A percentile compares a stretch with the other conserved stretches of the same genome.
These are phyloP conservation scores for Chlorella sp. DNA, from an alignment of 139 green algal genomes.

Conservation along the genomic window DNA sequence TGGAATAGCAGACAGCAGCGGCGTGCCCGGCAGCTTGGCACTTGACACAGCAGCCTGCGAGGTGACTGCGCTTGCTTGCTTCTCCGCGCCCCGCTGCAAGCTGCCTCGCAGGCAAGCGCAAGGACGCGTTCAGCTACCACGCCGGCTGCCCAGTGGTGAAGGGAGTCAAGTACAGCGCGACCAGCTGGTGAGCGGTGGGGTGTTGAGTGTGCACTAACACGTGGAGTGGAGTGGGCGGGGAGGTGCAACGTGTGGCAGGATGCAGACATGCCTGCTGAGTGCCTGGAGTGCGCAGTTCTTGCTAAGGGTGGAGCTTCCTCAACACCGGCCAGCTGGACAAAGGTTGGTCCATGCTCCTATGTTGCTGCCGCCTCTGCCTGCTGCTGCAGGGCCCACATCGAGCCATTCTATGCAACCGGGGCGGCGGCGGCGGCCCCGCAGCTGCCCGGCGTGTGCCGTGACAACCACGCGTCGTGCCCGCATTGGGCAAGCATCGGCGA, in stretches of 20 bases:
- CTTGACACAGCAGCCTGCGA: background rate
- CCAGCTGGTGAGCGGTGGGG: background rate
- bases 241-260: no score
- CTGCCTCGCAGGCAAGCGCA: background rate
- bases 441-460: background rate
- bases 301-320: background rate
- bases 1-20: no score
- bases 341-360: background rate
- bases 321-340: no score
- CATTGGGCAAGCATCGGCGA: constrained; percentile 5
- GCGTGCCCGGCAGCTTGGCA: no score
- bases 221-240: no score
- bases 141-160: constrained; percentile 43
- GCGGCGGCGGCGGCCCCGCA: background rate
- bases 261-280: no score
- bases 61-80: background rate
- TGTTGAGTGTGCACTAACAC: background rate
- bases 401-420: background rate
- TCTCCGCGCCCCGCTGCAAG: no score
- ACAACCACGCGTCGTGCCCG: constrained; percentile 14
- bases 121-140: constrained; percentile 16
- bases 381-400: background rate
- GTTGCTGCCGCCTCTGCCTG: background rate
- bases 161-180: constrained; percentile 38
- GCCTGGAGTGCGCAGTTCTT: no score